Evolutionary conservation across 179 eudicot genomes (phyloP).

Genomic region (Gypsophila paniculata): DNA sequence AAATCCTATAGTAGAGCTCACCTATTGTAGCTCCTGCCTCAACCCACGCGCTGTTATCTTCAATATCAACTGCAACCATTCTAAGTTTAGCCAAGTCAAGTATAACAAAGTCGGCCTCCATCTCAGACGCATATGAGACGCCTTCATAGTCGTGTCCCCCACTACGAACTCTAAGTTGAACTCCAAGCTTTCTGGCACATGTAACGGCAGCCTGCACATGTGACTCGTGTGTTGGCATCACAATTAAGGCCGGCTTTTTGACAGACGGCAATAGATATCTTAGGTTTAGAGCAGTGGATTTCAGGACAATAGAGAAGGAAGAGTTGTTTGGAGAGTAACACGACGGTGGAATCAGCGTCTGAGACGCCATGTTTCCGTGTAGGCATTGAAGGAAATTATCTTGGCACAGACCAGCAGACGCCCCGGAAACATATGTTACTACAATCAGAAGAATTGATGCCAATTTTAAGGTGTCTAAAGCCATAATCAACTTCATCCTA

Average conservation of each 20-base stretch:
- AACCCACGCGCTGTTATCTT: slow-evolving; percentile 47
- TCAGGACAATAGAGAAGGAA: slow-evolving; percentile 26
- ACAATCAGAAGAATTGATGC: slow-evolving; percentile 20
- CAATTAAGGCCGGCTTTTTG: slow-evolving; percentile 28
- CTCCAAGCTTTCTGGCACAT: slow-evolving; percentile 29
- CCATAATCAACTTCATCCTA: slow-evolving; percentile 13
- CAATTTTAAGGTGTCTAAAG: slow-evolving; percentile 20
- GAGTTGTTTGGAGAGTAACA: slow-evolving; percentile 26
- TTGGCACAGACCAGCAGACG: slow-evolving; percentile 18
- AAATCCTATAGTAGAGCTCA: slow-evolving; percentile 42
- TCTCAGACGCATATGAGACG: slow-evolving; percentile 33
- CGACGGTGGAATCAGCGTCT: slow-evolving; percentile 29
- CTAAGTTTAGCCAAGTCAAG: slow-evolving; percentile 43
- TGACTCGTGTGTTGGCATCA: slow-evolving; percentile 29
- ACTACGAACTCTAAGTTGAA: slow-evolving; percentile 37
- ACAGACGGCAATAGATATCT: slow-evolving; percentile 35
- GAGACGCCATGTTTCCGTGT: slow-evolving; percentile 18
- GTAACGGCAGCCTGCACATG: slow-evolving; percentile 30
- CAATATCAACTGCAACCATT: slow-evolving; percentile 31
- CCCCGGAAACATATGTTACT: slow-evolving; percentile 23
- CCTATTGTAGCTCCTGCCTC: slow-evolving; percentile 51
- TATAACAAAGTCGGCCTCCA: slow-evolving; percentile 32
- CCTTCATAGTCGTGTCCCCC: slow-evolving; percentile 43
- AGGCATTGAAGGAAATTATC: slow-evolving; percentile 29
- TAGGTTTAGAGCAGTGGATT: slow-evolving; percentile 34